Evolutionary conservation across 805 yeast genomes (phyloP), one percentile per base, ranked within the genome.

Genomic region (Brettanomyces anomalus): DNA sequence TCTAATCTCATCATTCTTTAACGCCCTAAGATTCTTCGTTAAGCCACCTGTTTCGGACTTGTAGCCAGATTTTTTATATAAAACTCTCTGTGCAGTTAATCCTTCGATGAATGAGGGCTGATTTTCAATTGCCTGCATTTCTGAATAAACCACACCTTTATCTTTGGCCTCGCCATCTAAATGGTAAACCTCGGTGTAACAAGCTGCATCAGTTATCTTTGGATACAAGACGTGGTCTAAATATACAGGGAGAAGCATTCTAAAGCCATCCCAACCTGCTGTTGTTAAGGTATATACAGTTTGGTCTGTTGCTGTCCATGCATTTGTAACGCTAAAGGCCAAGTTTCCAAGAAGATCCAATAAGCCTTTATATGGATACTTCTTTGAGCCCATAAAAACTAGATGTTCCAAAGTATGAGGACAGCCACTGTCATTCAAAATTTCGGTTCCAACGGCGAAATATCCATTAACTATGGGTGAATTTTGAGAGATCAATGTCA

Each of bases 251-350:
- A 93, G 71, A 24, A 93, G 65, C 47, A 79, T 72, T 39, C 75
- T 76, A 64, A 93, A 93, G 1, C 97, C 97, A 44, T 85, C 86
- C 96, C 96, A 89, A 8, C 97, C 97, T 1, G 97, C 97, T 33
- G 95, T 79, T 7, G 83, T 74, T 43, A 93, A 68, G 2, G 96
- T 87, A 54, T 93, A 93, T 2, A 88, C 96, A 0, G 98, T 93
- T 57, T 86, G 95, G 62, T 93, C 97, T 4, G 93, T 86, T 1
- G 83, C 87, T 0, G 98, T 93, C 96, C 96, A 89, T 0, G 98
- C 98, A 57, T 93, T 93, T 0, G 97, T 93, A 4, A 78, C 71
- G 2, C 96, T 83, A 62, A 81, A 84, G 48, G 87, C 80, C 44
- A 85, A 65, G 56, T 87, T 86, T 5, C 97, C 95, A 41, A 89